phyloP scores from a whole-genome alignment of 768 basidiomycete genomes.

The Boletus rufocinnamomeus region DNA sequence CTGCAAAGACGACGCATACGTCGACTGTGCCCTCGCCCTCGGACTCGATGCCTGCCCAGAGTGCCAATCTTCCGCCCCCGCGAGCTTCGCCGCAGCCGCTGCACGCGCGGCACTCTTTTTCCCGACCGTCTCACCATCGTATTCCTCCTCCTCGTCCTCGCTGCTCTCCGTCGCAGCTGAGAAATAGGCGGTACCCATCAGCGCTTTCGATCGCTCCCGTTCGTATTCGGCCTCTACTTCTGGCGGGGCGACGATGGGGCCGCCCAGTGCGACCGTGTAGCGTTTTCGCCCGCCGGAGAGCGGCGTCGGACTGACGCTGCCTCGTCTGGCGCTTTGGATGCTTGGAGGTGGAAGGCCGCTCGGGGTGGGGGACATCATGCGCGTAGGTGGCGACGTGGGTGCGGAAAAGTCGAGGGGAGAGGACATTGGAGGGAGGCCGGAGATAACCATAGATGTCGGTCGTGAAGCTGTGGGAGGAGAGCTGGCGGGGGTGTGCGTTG shows the following conservation, averaged over 20 bases:
- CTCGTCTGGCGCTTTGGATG: conserved; percentile 41
- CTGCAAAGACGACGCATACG: conserved; percentile 43
- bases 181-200: conserved; percentile 46
- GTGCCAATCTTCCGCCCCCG: conserved; percentile 27
- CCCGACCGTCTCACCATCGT: conserved; percentile 54
- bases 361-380: conserved; percentile 26
- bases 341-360: conserved; percentile 47
- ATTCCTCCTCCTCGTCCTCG: conserved; percentile 39
- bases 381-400: conserved; percentile 27
- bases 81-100: conserved; percentile 38
- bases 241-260: conserved; percentile 54
- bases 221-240: conserved; percentile 33
- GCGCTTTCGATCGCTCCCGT: conserved; percentile 26
- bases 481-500: conserved; percentile 41
- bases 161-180: conserved; percentile 41
- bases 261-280: conserved; percentile 84
- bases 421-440: conserved; percentile 43
- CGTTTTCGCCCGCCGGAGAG: conserved; percentile 58
- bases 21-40: conserved; percentile 57
- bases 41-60: conserved; percentile 26
- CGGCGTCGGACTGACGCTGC: conserved; percentile 70
- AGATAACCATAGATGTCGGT: conserved; percentile 46
- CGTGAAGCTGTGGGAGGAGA: conserved; percentile 46
- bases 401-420: conserved; percentile 24
- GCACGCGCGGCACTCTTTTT: conserved; percentile 41